Conservation (phyloP, 2,329 filamentous ascomycete species). For the Incumbomyces delicatus region DNA sequence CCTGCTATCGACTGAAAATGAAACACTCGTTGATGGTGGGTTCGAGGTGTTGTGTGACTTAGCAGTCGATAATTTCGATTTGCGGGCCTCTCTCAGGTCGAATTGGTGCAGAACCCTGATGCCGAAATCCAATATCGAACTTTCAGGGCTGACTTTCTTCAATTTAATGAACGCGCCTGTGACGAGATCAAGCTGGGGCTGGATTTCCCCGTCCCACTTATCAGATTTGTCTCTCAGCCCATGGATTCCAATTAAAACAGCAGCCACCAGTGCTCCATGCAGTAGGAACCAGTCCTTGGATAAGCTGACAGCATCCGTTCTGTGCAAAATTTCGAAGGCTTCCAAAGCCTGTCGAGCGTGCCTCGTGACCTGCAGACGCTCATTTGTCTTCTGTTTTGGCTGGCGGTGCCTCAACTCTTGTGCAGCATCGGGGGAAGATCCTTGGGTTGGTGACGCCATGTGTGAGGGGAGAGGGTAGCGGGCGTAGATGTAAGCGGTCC, state of each 20-base stretch:
- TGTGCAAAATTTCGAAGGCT: not conserved
- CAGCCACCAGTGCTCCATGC: constrained; percentile 1
- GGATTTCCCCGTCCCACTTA: not conserved
- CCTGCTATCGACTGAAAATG: not conserved
- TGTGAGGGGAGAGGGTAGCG: not conserved
- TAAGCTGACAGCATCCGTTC: not conserved
- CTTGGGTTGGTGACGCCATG: not conserved
- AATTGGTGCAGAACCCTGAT: not conserved
- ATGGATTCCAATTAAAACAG: not conserved
- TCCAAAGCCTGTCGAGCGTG: not conserved
- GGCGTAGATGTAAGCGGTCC: not conserved
- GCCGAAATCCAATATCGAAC: not conserved
- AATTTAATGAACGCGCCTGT: not conserved
- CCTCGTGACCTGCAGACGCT: not conserved
- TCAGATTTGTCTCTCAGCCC: not conserved
- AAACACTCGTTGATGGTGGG: not conserved
- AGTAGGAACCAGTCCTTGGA: constrained; percentile 1
- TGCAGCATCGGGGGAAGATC: not conserved
- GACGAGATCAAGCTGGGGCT: too few species aligned
- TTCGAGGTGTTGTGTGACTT: too few species aligned
- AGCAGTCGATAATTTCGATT: not conserved
- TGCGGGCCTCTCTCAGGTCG: not conserved
- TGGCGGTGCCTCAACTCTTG: not conserved
- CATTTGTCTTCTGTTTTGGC: not conserved
- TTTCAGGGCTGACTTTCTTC: not conserved